Evolutionary conservation across 768 basidiomycete species (phyloP), one percentile per base, ranked within the genome.

Genomic region (Suillus hirtellus): DNA sequence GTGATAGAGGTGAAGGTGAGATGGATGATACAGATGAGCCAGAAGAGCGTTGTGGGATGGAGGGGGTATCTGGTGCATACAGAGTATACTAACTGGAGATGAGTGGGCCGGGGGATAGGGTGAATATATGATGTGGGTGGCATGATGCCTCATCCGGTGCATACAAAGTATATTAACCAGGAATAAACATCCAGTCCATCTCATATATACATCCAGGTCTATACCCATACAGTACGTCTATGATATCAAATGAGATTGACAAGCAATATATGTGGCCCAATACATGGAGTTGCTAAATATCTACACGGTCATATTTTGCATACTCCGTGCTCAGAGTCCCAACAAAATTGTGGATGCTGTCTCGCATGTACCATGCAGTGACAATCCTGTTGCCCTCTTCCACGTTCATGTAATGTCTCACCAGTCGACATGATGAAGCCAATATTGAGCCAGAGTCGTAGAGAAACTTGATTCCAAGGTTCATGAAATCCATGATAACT

Each of bases 341-440:
- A 49, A 53, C 52, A 35, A 53, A 53, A 10, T 53, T 53, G 9
- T 53, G 52, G 19, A 53, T 53, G 17, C 31, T 53, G 17, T 53
- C 52, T 35, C n/a, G 8, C 50, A 52, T 52, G 50, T 52, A 52
- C 50, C 50, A 52, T 7, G 31, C 50, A 31, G 50, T 52, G 7
- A 52, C 50, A 31, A 52, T 52, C 50, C 50, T 3, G 50, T 31
- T 52, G 31, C 50, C 50, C 24, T 52, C 50, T 17, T 52, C 27
- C 15, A 52, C 50, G 19, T 52, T 4, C 27, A 52, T 52, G 31
- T 31, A 9, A 52, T 52, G 50, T 52, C 50, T 52, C 50, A 52
- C 27, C 2, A 31, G 50, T 7, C 15, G 50, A 31, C 50, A 52
- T 9, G 50, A 52, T 52, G 50, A 52, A 17, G 27, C 50, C 17